Evolutionary conservation across 768 basidiomycete genomes (phyloP).

Genomic region (Pluteus cervinus): DNA sequence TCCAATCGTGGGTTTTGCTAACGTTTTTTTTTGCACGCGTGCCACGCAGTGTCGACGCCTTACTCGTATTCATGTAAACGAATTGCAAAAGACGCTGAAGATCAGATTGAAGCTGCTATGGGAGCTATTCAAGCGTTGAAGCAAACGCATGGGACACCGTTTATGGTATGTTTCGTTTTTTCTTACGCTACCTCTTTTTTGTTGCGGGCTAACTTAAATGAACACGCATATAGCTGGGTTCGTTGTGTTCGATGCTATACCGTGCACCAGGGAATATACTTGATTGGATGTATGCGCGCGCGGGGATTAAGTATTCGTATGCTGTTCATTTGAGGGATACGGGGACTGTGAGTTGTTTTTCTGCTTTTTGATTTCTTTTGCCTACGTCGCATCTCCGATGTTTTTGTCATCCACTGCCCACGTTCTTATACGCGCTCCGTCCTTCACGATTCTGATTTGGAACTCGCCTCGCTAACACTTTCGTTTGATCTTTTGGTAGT

Average conservation of each 20-base stretch:
- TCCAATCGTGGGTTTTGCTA: neutral
- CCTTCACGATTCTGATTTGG: too few relatives aligned
- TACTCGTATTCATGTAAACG: constrained; percentile 66
- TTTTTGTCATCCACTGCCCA: too few relatives aligned
- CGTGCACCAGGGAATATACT: constrained; percentile 29
- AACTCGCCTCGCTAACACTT: constrained; percentile 2
- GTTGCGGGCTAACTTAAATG: neutral
- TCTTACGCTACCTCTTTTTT: neutral
- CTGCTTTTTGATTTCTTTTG: neutral
- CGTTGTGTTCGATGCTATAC: constrained; percentile 25
- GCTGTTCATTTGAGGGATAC: constrained; percentile 29
- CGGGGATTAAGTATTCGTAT: constrained; percentile 26
- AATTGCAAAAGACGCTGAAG: constrained; percentile 65
- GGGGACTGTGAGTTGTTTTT: constrained; percentile 23
- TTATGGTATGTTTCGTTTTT: constrained; percentile 31
- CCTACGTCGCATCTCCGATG: too few relatives aligned
- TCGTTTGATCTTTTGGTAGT: constrained; percentile 30
- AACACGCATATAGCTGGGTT: constrained; percentile 16
- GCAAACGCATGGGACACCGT: constrained; percentile 47
- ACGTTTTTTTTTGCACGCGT: constrained; percentile 21
- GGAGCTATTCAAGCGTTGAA: constrained; percentile 57
- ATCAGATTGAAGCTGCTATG: constrained; percentile 65
- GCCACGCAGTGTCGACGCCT: constrained; percentile 79
- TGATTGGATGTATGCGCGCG: constrained; percentile 29
- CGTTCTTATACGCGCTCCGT: too few relatives aligned